Percentiles rank a stretch among this genome's conserved stretches.
Evolutionary conservation across 2,329 filamentous ascomycete species (phyloP).

Genomic region (Penicillium brevicompactum): DNA sequence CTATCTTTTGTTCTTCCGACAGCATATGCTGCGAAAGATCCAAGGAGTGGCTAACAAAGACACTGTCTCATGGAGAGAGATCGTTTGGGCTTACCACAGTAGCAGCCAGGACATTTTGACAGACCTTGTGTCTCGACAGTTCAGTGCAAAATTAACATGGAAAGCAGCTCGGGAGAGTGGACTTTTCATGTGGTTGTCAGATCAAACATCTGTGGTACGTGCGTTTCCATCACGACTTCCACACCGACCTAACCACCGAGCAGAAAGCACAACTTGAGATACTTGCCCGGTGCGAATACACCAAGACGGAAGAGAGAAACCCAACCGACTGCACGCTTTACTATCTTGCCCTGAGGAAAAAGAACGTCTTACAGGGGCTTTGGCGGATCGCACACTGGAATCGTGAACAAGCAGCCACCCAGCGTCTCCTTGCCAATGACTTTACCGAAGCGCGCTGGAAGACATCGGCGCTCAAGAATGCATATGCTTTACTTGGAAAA

Average conservation of each 20-base stretch:
- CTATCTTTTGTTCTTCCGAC: slow-evolving; percentile 84
- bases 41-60: slow-evolving; percentile 64
- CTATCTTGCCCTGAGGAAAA: slow-evolving; percentile 89
- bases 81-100: slow-evolving; percentile 49
- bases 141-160: slow-evolving; percentile 80
- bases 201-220: slow-evolving; percentile 72
- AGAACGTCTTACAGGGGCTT: slow-evolving; percentile 82
- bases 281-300: slow-evolving; percentile 93
- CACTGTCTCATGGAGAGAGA: slow-evolving; percentile 57
- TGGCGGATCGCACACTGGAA: slow-evolving; percentile 96
- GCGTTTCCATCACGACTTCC: background rate
- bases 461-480: slow-evolving; percentile 90
- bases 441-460: slow-evolving; percentile 86
- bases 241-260: background rate
- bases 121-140: slow-evolving; percentile 79
- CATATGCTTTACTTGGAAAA: slow-evolving; percentile 90
- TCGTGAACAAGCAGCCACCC: slow-evolving; percentile 78
- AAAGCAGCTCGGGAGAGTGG: slow-evolving; percentile 81
- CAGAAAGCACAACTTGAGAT: slow-evolving; percentile 79
- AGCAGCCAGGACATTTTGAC: slow-evolving; percentile 80
- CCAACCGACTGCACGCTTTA: slow-evolving; percentile 88
- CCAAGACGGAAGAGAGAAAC: slow-evolving; percentile 81
- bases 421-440: slow-evolving; percentile 81
- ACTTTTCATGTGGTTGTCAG: slow-evolving; percentile 92
- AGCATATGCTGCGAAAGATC: slow-evolving; percentile 71